Percentiles rank a stretch among this genome's conserved stretches.
These are phyloP conservation scores for Nicotiana tabacum DNA, from an alignment of 257 asterid species.

Conservation along the genomic window DNA sequence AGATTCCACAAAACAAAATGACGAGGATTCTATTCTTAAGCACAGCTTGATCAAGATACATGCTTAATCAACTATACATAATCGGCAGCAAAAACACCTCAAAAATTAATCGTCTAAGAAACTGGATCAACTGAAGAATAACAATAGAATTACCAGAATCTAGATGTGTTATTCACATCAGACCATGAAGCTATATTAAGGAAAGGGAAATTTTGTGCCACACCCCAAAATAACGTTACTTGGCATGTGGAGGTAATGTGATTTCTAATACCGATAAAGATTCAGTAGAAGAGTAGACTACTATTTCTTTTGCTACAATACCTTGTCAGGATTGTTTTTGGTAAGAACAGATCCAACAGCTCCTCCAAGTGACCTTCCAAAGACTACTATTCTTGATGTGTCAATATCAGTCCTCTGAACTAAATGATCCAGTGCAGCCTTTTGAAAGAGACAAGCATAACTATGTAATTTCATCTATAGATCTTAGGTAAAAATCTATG, in stretches of 20 bases:
- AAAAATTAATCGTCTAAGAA: neutral
- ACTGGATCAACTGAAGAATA: neutral
- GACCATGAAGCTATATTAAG: neutral
- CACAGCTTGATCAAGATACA: constrained; percentile 3
- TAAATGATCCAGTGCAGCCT: constrained; percentile 98
- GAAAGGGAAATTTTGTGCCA: neutral
- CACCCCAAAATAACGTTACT: neutral
- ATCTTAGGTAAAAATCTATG: neutral
- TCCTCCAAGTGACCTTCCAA: constrained; percentile 99
- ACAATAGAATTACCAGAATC: neutral
- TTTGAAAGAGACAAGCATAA: constrained; percentile 15
- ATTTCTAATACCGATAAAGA: neutral
- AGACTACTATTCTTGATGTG: constrained; percentile 77
- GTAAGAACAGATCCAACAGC: constrained; percentile 93
- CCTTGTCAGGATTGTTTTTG: constrained; percentile 89
- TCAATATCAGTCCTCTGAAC: constrained; percentile 87
- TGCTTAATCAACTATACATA: neutral
- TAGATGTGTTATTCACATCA: neutral
- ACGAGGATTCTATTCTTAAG: neutral
- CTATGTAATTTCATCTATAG: constrained; percentile 11
- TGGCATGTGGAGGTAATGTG: neutral
- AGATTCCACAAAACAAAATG: neutral
- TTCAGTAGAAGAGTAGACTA: neutral
- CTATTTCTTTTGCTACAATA: constrained; percentile 18
- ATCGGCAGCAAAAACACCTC: neutral